phyloP scores from a whole-genome alignment of 305 asterid genomes.

The Fraxinus floribunda region DNA sequence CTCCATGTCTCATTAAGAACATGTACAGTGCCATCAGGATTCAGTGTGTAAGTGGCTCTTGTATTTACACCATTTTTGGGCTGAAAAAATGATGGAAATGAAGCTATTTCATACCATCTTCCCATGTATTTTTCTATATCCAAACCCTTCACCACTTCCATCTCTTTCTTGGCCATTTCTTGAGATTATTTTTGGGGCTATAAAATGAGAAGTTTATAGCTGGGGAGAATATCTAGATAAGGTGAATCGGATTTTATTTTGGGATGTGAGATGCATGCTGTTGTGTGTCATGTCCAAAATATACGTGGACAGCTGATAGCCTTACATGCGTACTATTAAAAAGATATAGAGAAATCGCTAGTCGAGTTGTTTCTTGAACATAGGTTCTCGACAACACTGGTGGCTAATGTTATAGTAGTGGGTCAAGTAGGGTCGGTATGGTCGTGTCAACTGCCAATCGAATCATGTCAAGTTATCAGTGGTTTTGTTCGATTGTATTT shows the following conservation, averaged over 20 bases:
- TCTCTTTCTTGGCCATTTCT: conserved; percentile 39
- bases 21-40: conserved; percentile 46
- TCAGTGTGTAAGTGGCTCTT: conserved; percentile 57
- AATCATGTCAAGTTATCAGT: background rate
- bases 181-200: background rate
- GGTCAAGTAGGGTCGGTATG: background rate
- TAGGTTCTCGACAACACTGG: background rate
- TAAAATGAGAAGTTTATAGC: background rate
- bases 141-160: conserved; percentile 51
- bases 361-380: background rate
- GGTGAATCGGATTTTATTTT: background rate
- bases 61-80: conserved; percentile 55
- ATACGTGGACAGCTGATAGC: background rate
- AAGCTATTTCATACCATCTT: conserved; percentile 65
- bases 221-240: background rate
- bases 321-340: background rate
- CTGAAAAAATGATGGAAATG: conserved; percentile 51
- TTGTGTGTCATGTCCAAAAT: background rate
- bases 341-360: background rate
- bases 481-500: background rate
- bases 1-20: conserved; percentile 64
- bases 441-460: background rate
- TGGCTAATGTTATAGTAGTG: background rate
- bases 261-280: background rate
- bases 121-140: conserved; percentile 58